Conservation (phyloP, 169 alveolate species). For the Plasmodium reichenowi region DNA sequence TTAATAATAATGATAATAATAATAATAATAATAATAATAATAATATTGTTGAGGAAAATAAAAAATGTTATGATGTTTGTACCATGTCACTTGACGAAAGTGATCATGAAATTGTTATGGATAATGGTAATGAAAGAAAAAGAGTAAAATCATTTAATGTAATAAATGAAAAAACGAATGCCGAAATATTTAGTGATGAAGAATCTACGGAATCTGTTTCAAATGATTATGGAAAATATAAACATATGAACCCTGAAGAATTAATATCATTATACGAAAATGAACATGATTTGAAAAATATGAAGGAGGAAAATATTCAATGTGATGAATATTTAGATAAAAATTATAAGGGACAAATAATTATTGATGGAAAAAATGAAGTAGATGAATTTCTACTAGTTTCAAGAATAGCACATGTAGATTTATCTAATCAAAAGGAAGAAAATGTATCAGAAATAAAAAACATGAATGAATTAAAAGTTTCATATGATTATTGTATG, state of each 20-base stretch:
- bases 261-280: constrained; percentile 62
- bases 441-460: constrained; percentile 13
- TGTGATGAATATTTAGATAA: constrained; percentile 49
- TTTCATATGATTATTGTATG: constrained; percentile 3
- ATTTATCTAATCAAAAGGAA: constrained; percentile 34
- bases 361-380: constrained; percentile 74
- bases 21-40: background rate
- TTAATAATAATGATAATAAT: background rate
- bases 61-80: background rate
- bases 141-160: too few relatives aligned
- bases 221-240: constrained; percentile 68
- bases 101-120: background rate
- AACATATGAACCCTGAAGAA: constrained; percentile 54
- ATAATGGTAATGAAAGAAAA: too few relatives aligned
- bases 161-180: constrained; percentile 1
- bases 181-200: constrained; percentile 1
- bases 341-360: constrained; percentile 64
- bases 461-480: background rate
- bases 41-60: constrained; percentile 2
- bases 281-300: constrained; percentile 9
- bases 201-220: constrained; percentile 14
- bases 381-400: constrained; percentile 70
- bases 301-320: background rate
- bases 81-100: background rate
- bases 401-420: constrained; percentile 69